Conservation (phyloP, 1,284 basidiomycete genomes). For the Ustilago cynodontis region DNA sequence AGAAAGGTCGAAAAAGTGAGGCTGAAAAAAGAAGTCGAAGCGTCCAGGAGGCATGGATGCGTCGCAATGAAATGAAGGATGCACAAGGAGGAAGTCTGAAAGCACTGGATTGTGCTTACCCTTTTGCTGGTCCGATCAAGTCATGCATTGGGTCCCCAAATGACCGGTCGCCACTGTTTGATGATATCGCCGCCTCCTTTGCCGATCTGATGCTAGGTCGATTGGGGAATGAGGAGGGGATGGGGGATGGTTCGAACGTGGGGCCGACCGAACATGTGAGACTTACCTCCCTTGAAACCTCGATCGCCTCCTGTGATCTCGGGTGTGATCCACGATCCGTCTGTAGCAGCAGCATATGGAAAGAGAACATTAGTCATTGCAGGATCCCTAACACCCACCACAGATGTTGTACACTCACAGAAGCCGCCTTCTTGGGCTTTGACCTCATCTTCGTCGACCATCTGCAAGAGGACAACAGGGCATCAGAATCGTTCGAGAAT, state of each 20-base stretch:
- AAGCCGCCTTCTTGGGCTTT: conserved; percentile 65
- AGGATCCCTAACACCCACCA: no score
- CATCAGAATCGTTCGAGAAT: neutral
- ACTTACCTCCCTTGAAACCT: conserved; percentile 68
- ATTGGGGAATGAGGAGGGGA: neutral
- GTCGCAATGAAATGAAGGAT: conserved; percentile 26
- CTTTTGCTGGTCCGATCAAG: conserved; percentile 31
- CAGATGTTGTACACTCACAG: conserved; percentile 43
- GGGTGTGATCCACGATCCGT: conserved; percentile 67
- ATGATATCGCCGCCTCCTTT: neutral
- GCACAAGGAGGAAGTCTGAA: conserved; percentile 29
- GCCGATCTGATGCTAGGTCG: neutral
- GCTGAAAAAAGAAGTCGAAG: conserved; percentile 4
- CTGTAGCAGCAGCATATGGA: conserved; percentile 16
- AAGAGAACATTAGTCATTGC: neutral
- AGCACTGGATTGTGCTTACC: conserved; percentile 54
- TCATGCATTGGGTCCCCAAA: neutral
- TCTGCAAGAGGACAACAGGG: conserved; percentile 15
- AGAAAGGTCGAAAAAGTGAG: neutral
- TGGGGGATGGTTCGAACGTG: neutral
- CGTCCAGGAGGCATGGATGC: conserved; percentile 10
- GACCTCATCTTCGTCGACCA: conserved; percentile 64
- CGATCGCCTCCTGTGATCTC: conserved; percentile 66
- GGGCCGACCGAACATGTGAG: neutral
- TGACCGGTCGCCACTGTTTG: neutral